Percentiles rank a stretch among this genome's conserved stretches.
Evolutionary conservation across 345 rosid species (phyloP).

Genomic region (Schrenkiella parvula): DNA sequence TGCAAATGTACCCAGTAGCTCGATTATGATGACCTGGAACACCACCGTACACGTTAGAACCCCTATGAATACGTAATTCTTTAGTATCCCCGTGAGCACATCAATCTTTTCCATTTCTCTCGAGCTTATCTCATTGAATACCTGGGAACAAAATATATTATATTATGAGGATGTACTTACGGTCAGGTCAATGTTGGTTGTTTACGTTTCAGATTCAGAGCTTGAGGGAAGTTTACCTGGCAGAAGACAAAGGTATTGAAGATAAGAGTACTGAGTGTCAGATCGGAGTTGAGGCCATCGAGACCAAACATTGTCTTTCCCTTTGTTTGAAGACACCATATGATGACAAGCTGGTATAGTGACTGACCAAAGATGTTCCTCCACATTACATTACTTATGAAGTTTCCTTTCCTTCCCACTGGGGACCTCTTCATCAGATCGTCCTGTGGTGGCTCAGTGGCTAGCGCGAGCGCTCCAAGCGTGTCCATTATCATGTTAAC

Average conservation of each 20-base stretch:
- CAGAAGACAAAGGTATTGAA: constrained; percentile 87
- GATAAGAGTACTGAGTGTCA: constrained; percentile 69
- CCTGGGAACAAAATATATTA: constrained; percentile 35
- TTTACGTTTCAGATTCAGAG: not conserved
- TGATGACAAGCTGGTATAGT: constrained; percentile 61
- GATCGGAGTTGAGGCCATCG: constrained; percentile 46
- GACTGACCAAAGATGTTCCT: constrained; percentile 94
- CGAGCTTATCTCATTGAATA: constrained; percentile 75
- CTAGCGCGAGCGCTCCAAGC: constrained; percentile 84
- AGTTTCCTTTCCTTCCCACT: constrained; percentile 75
- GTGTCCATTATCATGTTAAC: constrained; percentile 92
- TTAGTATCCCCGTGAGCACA: constrained; percentile 61
- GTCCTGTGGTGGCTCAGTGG: constrained; percentile 79
- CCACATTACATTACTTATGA: constrained; percentile 94
- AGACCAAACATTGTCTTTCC: constrained; percentile 52
- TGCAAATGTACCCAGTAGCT: constrained; percentile 65
- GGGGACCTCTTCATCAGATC: constrained; percentile 69
- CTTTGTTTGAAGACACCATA: constrained; percentile 64
- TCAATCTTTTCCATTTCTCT: constrained; percentile 77
- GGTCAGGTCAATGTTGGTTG: not conserved
- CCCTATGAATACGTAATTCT: constrained; percentile 56
- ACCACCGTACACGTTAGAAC: constrained; percentile 55
- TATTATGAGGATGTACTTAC: not conserved
- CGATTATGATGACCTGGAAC: constrained; percentile 65
- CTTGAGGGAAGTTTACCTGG: constrained; percentile 49